Percentiles rank a stretch among this genome's conserved stretches.
These are phyloP conservation scores for Suillus hirtellus DNA, from an alignment of 768 basidiomycete genomes.

Conservation along the genomic window DNA sequence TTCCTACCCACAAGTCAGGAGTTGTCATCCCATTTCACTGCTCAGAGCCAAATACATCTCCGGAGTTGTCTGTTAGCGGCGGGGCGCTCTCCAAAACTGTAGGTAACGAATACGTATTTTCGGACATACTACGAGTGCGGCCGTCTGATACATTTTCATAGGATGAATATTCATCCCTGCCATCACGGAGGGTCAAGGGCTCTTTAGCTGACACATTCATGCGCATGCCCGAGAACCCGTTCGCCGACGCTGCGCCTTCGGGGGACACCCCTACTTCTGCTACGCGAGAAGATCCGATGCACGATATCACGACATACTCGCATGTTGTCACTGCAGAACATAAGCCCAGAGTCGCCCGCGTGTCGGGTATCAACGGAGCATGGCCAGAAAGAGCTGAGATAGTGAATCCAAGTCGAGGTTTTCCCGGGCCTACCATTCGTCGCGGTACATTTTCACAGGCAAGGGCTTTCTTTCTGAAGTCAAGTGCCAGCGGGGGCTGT, in stretches of 20 bases:
- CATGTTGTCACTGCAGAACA: conserved; percentile 12
- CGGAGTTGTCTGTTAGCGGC: not conserved
- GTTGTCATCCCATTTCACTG: not conserved
- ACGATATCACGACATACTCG: conserved; percentile 1
- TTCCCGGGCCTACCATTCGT: not conserved
- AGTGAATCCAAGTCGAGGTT: not conserved
- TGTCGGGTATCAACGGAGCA: conserved; percentile 6
- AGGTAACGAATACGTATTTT: not conserved
- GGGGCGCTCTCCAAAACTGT: not conserved
- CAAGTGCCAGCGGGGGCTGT: not conserved
- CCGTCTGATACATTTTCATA: not conserved
- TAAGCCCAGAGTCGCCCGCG: conserved; percentile 2
- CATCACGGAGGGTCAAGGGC: not conserved
- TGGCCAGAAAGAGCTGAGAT: conserved; percentile 4
- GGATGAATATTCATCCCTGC: not conserved
- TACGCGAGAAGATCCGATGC: conserved; percentile 1
- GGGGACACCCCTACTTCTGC: not conserved
- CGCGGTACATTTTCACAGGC: conserved; percentile 12
- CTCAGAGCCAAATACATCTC: not conserved
- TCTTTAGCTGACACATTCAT: not conserved
- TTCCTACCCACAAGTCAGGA: not conserved
- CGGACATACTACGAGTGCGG: not conserved
- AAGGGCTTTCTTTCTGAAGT: conserved; percentile 7
- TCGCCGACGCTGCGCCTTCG: not conserved
- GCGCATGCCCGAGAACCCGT: not conserved